Conservation (phyloP, 192 early-diverging fungal genomes). For the Coemansia interrupta region DNA sequence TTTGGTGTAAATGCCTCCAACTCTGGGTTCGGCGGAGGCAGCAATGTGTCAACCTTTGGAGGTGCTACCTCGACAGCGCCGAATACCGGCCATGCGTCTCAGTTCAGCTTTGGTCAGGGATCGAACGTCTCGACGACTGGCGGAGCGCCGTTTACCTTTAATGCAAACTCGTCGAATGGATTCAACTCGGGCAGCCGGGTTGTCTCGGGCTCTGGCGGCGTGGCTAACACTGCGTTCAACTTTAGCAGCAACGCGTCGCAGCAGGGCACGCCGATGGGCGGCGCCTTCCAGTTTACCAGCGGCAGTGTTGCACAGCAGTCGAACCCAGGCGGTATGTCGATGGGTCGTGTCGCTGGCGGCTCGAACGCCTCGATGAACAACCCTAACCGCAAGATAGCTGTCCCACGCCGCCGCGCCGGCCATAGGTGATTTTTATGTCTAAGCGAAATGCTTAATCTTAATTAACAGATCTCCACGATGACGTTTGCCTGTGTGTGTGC, state of each 20-base stretch:
- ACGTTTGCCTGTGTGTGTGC: background rate
- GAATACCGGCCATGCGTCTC: conserved; percentile 8
- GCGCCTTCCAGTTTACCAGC: conserved; percentile 34
- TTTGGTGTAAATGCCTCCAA: conserved; percentile 19
- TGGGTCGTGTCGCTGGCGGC: conserved; percentile 39
- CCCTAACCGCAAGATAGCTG: conserved; percentile 37
- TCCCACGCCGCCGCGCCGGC: conserved; percentile 35
- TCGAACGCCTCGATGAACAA: conserved; percentile 42
- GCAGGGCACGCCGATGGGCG: conserved; percentile 10
- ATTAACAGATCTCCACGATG: background rate
- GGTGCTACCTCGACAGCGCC: conserved; percentile 5
- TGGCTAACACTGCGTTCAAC: conserved; percentile 20
- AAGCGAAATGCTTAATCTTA: background rate
- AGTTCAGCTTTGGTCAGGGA: conserved; percentile 35
- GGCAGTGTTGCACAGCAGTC: conserved; percentile 37
- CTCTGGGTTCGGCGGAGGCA: conserved; percentile 18
- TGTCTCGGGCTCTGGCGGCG: conserved; percentile 8
- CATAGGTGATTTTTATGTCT: background rate
- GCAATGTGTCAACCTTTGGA: conserved; percentile 25
- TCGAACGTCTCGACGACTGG: conserved; percentile 6
- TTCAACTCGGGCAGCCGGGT: conserved; percentile 10
- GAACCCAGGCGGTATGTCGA: conserved; percentile 32
- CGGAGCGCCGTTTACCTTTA: conserved; percentile 28
- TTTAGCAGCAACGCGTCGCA: conserved; percentile 41
- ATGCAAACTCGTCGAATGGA: background rate